These are phyloP conservation scores for Sclerotinia minor DNA, from an alignment of 2,329 filamentous ascomycete genomes.

Conservation along the genomic window DNA sequence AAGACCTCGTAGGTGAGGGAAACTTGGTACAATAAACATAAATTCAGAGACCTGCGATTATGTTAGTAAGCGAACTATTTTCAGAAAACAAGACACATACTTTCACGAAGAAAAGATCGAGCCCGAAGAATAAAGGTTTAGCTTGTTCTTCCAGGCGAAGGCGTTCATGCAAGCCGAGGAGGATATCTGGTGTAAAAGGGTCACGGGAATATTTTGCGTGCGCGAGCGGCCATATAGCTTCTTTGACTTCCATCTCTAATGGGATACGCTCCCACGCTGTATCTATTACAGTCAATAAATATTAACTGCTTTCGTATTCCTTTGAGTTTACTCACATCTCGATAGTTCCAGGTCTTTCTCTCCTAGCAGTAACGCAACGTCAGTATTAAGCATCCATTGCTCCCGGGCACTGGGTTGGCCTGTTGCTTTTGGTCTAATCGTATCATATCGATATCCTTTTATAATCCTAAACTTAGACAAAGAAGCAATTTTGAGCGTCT, in stretches of 20 bases:
- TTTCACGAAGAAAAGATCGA: conserved; percentile 68
- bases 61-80: conserved; percentile 22
- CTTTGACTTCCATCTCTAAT: conserved; percentile 56
- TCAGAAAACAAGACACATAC: conserved; percentile 42
- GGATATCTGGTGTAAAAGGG: conserved; percentile 3
- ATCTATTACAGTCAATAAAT: conserved; percentile 46
- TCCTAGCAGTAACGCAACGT: conserved; percentile 62
- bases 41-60: conserved; percentile 57
- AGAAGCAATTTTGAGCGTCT: conserved; percentile 51
- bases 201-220: conserved; percentile 52
- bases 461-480: conserved; percentile 54
- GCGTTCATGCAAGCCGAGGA: neutral
- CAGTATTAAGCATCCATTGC: conserved; percentile 65
- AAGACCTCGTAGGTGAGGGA: conserved; percentile 58
- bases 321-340: conserved; percentile 50
- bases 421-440: conserved; percentile 55
- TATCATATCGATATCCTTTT: conserved; percentile 64
- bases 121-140: conserved; percentile 42
- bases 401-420: conserved; percentile 59
- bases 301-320: neutral
- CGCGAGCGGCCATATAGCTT: conserved; percentile 60
- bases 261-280: conserved; percentile 59
- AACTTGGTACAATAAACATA: conserved; percentile 57
- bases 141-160: conserved; percentile 5
- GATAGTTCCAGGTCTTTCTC: conserved; percentile 63